phyloP scores from a whole-genome alignment of 2,329 filamentous ascomycete species.

The Ophiostoma novo-ulmi region DNA sequence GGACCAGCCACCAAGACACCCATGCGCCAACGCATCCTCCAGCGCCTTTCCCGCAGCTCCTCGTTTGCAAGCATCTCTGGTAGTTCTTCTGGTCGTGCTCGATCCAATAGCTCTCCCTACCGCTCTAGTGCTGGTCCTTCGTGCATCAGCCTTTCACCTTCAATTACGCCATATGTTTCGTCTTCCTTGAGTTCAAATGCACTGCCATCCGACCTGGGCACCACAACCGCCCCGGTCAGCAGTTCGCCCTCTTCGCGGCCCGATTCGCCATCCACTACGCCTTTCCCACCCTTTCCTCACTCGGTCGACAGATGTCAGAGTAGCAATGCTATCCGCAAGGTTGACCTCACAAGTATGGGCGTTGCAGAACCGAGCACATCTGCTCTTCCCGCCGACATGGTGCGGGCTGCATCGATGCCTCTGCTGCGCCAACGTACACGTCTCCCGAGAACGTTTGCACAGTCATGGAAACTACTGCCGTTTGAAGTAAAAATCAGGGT shows the following conservation, averaged over 20 bases:
- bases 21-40: constrained; percentile 63
- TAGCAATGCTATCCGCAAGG: constrained; percentile 45
- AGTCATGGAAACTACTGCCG: constrained; percentile 78
- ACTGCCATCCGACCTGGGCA: background rate
- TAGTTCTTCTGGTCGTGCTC: constrained; percentile 54
- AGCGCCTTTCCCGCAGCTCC: constrained; percentile 72
- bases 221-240: background rate
- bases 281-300: constrained; percentile 28
- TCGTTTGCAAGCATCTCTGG: constrained; percentile 68
- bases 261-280: constrained; percentile 35
- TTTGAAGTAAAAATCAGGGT: constrained; percentile 75
- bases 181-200: background rate
- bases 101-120: constrained; percentile 66
- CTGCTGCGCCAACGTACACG: constrained; percentile 30
- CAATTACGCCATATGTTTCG: background rate
- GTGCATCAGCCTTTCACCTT: constrained; percentile 45
- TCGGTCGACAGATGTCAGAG: background rate
- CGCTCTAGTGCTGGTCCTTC: constrained; percentile 45
- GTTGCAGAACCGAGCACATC: constrained; percentile 34
- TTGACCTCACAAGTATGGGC: constrained; percentile 32
- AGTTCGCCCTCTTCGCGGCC: constrained; percentile 20
- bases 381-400: constrained; percentile 43
- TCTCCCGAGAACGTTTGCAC: constrained; percentile 44
- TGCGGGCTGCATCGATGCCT: constrained; percentile 13
- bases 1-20: constrained; percentile 33